Base-by-base conservation (phyloP, 805 yeast genomes). In the Aciculoconidium aculeatum region DNA sequence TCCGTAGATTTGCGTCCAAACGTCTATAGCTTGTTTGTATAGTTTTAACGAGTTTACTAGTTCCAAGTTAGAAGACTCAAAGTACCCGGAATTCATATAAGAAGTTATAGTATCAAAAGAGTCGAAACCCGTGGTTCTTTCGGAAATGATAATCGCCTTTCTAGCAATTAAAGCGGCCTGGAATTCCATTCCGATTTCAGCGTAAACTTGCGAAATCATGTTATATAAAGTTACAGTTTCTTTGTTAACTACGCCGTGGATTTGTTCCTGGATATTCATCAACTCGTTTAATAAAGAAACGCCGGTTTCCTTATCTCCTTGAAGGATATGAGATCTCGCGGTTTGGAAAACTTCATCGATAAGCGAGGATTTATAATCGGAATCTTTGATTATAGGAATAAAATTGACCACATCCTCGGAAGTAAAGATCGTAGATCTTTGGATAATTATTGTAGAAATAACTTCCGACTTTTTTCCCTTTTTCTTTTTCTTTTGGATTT, bases 61-160 rank as follows among this genome's bases (percentile, higher is more conserved):
- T 42, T 76, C 73, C 19, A 74, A 74, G 41, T 73, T 71, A 7
- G 72, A 58, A 22, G 75, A 61, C 54, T 88, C 96, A 46, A 72
- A 69, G 47, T 67, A 71, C 1, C 92, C 94, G 41, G 88, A 61
- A 55, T 85, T 86, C 44, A 78, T 67, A 51, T 80, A 73, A 22
- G 84, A 65, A 41, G 85, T 70, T 21, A 85, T 55, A 15, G 88
- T 72, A 40, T 86, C 90, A 45, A 72, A 73, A 9, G 92, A 73
- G 49, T 90, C 97, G 39, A 77, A 55, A 37, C 98, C 98, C 29
- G 65, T 55, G 8, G 77, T 68, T 58, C 97, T 77, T 65, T 90
- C 97, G 36, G 78, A 67, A 37, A 87, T 74, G 21, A 75, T 62
- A 37, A 77, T 70, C 2, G 95, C 75, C 51, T 74, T 79, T 43